Evolutionary conservation across 2,329 filamentous ascomycete species (phyloP).

Genomic region (Venturia effusa): DNA sequence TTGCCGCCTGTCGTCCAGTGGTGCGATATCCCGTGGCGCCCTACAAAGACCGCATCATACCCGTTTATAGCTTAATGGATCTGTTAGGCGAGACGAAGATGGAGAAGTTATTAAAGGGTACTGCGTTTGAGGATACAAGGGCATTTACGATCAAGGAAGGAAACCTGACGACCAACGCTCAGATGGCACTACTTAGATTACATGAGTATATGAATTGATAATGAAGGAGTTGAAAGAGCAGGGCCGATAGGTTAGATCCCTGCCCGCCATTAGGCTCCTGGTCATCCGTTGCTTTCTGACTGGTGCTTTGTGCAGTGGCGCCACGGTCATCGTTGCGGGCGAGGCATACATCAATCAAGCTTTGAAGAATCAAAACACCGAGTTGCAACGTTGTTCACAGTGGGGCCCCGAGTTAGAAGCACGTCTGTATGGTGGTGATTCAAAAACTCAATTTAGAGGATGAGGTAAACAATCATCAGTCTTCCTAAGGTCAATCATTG

Average conservation of each 20-base stretch:
- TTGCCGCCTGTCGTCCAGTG: neutral
- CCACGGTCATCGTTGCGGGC: no score
- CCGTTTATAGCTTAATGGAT: slow-evolving; percentile 7
- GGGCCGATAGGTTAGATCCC: neutral
- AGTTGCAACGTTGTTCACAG: no score
- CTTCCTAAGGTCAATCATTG: no score
- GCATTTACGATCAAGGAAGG: neutral
- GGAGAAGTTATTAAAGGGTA: neutral
- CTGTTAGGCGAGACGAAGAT: slow-evolving; percentile 1
- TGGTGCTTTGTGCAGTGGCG: no score
- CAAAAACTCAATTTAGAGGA: no score
- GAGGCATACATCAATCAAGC: no score
- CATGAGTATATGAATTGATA: neutral
- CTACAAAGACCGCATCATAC: neutral
- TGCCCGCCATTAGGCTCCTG: neutral
- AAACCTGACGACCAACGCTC: neutral
- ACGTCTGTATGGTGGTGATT: no score
- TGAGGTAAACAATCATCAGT: no score
- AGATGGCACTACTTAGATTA: slow-evolving; percentile 9
- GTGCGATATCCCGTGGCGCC: neutral
- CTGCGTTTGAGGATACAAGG: neutral
- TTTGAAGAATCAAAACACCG: no score
- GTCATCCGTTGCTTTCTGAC: no score
- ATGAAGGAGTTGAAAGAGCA: neutral
- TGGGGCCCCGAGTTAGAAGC: no score